These are phyloP conservation scores for Brassica balearica DNA, from an alignment of 441 rosid genomes.

Conservation along the genomic window DNA sequence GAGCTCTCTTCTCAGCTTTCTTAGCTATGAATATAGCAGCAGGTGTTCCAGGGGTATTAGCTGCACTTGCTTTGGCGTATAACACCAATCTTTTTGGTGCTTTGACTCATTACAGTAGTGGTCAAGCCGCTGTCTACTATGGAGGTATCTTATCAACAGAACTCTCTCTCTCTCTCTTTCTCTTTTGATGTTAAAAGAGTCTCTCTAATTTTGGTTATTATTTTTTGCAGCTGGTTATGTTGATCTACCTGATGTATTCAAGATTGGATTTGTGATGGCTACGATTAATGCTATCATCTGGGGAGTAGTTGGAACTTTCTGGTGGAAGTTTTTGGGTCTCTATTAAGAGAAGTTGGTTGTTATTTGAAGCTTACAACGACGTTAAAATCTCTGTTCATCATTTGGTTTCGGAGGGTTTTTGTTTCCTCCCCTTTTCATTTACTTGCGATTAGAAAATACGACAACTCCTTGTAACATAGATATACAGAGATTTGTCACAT, in stretches of 20 bases:
- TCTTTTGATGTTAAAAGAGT: neutral
- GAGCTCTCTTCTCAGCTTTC: slow-evolving; percentile 93
- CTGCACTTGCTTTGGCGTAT: slow-evolving; percentile 88
- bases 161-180: neutral
- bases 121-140: slow-evolving; percentile 95
- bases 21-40: slow-evolving; percentile 95
- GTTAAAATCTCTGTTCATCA: slow-evolving; percentile 14
- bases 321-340: slow-evolving; percentile 80
- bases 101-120: slow-evolving; percentile 93
- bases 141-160: slow-evolving; percentile 61
- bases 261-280: slow-evolving; percentile 84
- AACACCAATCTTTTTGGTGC: slow-evolving; percentile 96
- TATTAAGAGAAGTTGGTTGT: slow-evolving; percentile 50
- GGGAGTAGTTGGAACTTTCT: slow-evolving; percentile 86
- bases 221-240: slow-evolving; percentile 78
- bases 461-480: neutral
- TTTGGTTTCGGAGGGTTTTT: neutral
- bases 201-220: neutral
- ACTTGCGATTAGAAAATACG: neutral
- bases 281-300: slow-evolving; percentile 69
- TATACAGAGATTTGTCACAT: neutral
- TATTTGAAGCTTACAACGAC: slow-evolving; percentile 27
- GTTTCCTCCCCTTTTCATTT: neutral
- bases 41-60: slow-evolving; percentile 79
- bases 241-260: slow-evolving; percentile 89